phyloP scores from a whole-genome alignment of 495 filamentous ascomycete genomes.

The Polyplosphaeria fusca region DNA sequence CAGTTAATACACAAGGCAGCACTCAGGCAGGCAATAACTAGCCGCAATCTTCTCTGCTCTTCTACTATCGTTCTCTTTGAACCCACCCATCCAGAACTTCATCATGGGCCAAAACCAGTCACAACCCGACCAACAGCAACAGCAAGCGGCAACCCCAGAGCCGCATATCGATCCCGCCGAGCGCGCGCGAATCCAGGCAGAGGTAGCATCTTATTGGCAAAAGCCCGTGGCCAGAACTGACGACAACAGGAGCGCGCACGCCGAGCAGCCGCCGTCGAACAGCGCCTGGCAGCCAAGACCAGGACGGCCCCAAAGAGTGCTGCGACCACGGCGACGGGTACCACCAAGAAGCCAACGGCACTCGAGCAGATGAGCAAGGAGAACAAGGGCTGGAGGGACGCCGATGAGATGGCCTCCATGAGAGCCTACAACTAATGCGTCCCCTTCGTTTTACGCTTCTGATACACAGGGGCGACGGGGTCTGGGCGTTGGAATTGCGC shows the following conservation, averaged over 20 bases:
- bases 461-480: too few relatives aligned
- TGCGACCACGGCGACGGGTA: background rate
- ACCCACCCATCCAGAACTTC: background rate
- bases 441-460: too few relatives aligned
- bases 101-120: conserved; percentile 8
- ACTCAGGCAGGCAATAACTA: too few relatives aligned
- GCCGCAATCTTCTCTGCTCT: too few relatives aligned
- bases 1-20: too few relatives aligned
- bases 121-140: background rate
- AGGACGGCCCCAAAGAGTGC: background rate
- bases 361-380: conserved; percentile 20
- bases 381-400: conserved; percentile 25
- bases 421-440: conserved; percentile 24
- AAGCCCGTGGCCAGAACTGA: background rate
- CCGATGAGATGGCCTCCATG: conserved; percentile 15
- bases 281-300: conserved; percentile 6
- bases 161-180: conserved; percentile 7
- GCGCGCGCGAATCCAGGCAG: conserved; percentile 5
- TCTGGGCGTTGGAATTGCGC: too few relatives aligned
- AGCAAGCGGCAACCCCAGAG: conserved; percentile 11
- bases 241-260: conserved; percentile 16
- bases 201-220: conserved; percentile 5
- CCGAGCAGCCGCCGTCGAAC: conserved; percentile 16
- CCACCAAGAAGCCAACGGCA: conserved; percentile 12
- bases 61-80: too few relatives aligned